These are phyloP conservation scores for Tetradesmus obliquus DNA, from an alignment of 139 green algal genomes.

Conservation along the genomic window DNA sequence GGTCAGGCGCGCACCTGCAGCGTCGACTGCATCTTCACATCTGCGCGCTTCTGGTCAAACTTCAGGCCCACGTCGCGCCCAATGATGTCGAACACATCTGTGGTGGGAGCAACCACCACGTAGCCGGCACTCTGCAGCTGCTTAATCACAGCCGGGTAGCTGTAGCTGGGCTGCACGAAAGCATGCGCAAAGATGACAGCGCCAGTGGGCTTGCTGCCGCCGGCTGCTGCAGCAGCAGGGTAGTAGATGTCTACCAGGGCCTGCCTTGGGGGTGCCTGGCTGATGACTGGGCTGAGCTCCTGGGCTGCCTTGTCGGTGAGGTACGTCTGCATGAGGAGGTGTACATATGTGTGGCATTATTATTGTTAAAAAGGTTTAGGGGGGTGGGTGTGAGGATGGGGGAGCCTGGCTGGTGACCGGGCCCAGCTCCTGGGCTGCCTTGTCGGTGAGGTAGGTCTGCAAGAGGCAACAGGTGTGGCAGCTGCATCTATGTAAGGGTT, in stretches of 20 bases:
- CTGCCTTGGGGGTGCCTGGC: background rate
- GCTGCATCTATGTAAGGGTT: background rate
- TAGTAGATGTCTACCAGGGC: constrained; percentile 14
- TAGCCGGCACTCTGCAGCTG: constrained; percentile 4
- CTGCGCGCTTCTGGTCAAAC: background rate
- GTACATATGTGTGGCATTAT: background rate
- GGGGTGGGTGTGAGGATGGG: no score
- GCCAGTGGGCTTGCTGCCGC: background rate
- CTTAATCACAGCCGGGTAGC: background rate
- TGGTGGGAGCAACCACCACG: constrained; percentile 10
- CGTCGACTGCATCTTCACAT: background rate
- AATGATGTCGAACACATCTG: constrained; percentile 16
- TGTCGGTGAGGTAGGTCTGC: constrained; percentile 16
- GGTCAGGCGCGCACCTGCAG: constrained; percentile 12
- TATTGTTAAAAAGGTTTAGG: background rate
- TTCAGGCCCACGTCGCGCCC: constrained; percentile 1
- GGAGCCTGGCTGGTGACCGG: background rate
- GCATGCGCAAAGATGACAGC: constrained; percentile 25
- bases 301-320: background rate
- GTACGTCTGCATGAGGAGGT: constrained; percentile 1
- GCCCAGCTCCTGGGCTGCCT: background rate
- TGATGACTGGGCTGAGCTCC: background rate
- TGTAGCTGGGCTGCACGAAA: background rate
- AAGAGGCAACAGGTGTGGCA: no score
- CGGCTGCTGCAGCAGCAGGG: background rate